Evolutionary conservation across 1,284 basidiomycete species (phyloP).

Genomic region (Peniophora sp.): DNA sequence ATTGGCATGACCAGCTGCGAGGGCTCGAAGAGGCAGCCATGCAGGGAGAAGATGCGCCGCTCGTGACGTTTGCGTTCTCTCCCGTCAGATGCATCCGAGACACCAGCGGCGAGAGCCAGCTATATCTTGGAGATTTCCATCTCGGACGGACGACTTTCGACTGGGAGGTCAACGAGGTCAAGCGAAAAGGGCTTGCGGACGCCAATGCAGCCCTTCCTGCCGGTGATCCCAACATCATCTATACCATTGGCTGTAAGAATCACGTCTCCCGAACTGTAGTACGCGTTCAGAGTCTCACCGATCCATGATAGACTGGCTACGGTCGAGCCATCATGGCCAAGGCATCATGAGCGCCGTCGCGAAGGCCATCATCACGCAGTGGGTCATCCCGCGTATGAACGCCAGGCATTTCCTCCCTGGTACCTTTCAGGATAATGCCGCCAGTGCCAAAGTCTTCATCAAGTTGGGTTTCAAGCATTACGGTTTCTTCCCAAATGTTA

Average conservation of each 20-base stretch:
- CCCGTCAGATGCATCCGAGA: conserved; percentile 41
- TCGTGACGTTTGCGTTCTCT: conserved; percentile 26
- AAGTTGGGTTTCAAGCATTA: conserved; percentile 52
- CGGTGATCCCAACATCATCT: conserved; percentile 43
- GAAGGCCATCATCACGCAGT: conserved; percentile 38
- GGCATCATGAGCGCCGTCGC: conserved; percentile 64
- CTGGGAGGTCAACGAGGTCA: conserved; percentile 21
- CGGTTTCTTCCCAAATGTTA: conserved; percentile 29
- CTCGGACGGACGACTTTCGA: conserved; percentile 26
- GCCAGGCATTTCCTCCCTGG: conserved; percentile 35
- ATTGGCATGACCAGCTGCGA: conserved; percentile 25
- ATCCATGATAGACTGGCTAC: conserved; percentile 40
- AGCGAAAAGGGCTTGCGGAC: conserved; percentile 23
- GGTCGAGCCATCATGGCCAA: conserved; percentile 47
- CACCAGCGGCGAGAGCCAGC: conserved; percentile 40
- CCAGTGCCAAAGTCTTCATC: conserved; percentile 51
- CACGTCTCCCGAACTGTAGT: not conserved
- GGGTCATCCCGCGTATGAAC: conserved; percentile 55
- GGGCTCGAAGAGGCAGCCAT: conserved; percentile 23
- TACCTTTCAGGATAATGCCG: conserved; percentile 43
- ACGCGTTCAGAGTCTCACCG: not conserved
- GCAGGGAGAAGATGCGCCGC: conserved; percentile 15
- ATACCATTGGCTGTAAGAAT: conserved; percentile 44
- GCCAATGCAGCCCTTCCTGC: conserved; percentile 27
- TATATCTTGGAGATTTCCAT: conserved; percentile 32